These are phyloP conservation scores for Metarhizium brunneum DNA, from an alignment of 2,329 filamentous ascomycete species.

Conservation along the genomic window DNA sequence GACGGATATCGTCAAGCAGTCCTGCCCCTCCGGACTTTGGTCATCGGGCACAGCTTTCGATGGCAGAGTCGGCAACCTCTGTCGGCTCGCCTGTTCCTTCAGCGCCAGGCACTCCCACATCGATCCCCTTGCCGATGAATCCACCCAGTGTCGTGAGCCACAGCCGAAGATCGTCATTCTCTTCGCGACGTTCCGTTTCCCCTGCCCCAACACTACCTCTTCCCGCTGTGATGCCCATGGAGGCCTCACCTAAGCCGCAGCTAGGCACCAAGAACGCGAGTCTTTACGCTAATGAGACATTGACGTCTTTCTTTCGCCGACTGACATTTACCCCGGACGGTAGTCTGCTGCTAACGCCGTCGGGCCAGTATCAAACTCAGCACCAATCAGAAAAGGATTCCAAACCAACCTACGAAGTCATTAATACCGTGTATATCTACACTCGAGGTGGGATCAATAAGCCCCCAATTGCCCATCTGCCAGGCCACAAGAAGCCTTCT, in stretches of 20 bases:
- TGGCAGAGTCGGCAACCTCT: slow-evolving; percentile 39
- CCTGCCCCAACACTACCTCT: slow-evolving; percentile 89
- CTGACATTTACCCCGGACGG: slow-evolving; percentile 93
- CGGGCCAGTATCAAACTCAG: slow-evolving; percentile 86
- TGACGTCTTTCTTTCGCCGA: slow-evolving; percentile 93
- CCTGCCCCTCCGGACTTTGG: slow-evolving; percentile 80
- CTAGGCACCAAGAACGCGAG: slow-evolving; percentile 72
- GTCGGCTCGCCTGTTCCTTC: slow-evolving; percentile 81
- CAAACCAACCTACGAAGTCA: slow-evolving; percentile 75
- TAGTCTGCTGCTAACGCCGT: slow-evolving; percentile 85
- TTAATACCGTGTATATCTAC: slow-evolving; percentile 98
- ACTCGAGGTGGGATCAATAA: slow-evolving; percentile 94
- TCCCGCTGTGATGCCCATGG: slow-evolving; percentile 90
- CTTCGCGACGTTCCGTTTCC: slow-evolving; percentile 76
- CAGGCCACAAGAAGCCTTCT: slow-evolving; percentile 96
- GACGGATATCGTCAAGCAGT: slow-evolving; percentile 83
- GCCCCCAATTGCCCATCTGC: slow-evolving; percentile 86
- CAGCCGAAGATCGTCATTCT: slow-evolving; percentile 91
- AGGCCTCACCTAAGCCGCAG: slow-evolving; percentile 74
- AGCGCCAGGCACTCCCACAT: slow-evolving; percentile 87
- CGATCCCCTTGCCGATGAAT: slow-evolving; percentile 88
- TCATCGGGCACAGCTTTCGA: slow-evolving; percentile 54
- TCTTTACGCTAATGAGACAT: slow-evolving; percentile 91
- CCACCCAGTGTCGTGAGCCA: slow-evolving; percentile 82
- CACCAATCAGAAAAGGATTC: slow-evolving; percentile 55